A percentile compares a stretch with the other conserved stretches of the same genome.
Evolutionary conservation across 176 grass and related monocot genomes (phyloP).

Genomic region (Bolboschoenus planiculmis): DNA sequence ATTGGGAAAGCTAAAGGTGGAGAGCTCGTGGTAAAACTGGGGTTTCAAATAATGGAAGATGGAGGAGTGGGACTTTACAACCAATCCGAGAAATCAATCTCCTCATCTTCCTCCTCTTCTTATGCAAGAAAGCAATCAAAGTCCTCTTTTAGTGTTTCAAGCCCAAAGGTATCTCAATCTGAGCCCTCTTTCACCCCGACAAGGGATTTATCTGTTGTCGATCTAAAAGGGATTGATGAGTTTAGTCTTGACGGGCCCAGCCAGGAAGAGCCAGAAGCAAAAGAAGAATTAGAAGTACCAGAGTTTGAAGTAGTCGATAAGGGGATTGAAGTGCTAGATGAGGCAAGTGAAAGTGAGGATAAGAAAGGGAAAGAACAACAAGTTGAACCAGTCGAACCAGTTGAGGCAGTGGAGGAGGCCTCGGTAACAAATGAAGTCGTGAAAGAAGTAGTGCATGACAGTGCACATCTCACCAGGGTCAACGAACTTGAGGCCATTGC

Average conservation of each 20-base stretch:
- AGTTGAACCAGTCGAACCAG: not conserved
- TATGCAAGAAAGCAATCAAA: conserved; percentile 67
- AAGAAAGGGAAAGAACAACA: conserved; percentile 5
- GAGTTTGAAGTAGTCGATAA: conserved; percentile 88
- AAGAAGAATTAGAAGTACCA: conserved; percentile 62
- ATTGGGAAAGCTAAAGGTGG: conserved; percentile 83
- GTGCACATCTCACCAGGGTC: conserved; percentile 43
- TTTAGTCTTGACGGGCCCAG: conserved; percentile 73
- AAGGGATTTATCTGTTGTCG: conserved; percentile 33
- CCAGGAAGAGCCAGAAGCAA: conserved; percentile 19
- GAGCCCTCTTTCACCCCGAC: conserved; percentile 30
- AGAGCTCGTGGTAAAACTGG: conserved; percentile 62
- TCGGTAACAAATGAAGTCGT: conserved; percentile 55
- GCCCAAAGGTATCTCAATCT: conserved; percentile 51
- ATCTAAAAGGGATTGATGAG: conserved; percentile 70
- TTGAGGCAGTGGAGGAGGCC: conserved; percentile 12
- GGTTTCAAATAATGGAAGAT: conserved; percentile 92
- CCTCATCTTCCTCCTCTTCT: conserved; percentile 27
- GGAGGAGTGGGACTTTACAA: conserved; percentile 71
- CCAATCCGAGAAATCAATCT: conserved; percentile 23
- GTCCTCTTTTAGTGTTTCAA: conserved; percentile 69
- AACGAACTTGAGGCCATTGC: conserved; percentile 89
- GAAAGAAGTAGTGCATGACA: conserved; percentile 82
- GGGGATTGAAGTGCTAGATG: conserved; percentile 65
- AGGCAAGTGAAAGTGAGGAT: conserved; percentile 9